Conservation (phyloP, 768 basidiomycete genomes). For the Crepidotus variabilis region DNA sequence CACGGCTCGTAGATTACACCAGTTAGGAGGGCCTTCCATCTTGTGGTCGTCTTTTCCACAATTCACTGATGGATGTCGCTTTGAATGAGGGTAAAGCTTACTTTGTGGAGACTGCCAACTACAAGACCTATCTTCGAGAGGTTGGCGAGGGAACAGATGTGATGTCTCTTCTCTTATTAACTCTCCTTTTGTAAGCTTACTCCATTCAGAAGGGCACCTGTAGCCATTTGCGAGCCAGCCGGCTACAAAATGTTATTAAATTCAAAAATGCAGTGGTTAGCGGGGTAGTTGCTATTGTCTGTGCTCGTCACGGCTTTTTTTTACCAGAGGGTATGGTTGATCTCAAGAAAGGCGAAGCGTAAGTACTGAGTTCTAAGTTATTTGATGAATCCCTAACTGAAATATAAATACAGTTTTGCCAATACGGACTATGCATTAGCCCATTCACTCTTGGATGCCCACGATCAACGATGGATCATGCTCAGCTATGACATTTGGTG, state of each 20-base stretch:
- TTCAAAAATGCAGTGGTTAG: slow-evolving; percentile 24
- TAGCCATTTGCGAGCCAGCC: slow-evolving; percentile 20
- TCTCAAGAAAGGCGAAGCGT: slow-evolving; percentile 24
- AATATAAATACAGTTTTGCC: slow-evolving; percentile 14
- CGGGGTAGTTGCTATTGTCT: slow-evolving; percentile 24
- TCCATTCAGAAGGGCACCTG: slow-evolving; percentile 18
- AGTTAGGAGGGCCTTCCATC: not conserved
- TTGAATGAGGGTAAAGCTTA: slow-evolving; percentile 21
- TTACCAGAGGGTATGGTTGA: slow-evolving; percentile 20
- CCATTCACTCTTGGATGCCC: slow-evolving; percentile 11
- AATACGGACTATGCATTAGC: slow-evolving; percentile 21
- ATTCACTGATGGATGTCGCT: slow-evolving; percentile 15
- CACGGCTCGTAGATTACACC: not conserved
- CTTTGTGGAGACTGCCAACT: slow-evolving; percentile 17
- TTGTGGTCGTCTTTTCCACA: not conserved
- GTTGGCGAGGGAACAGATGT: not conserved
- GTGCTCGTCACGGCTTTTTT: slow-evolving; percentile 25
- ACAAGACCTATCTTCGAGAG: slow-evolving; percentile 13
- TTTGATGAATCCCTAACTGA: too few relatives aligned
- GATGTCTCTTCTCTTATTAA: not conserved
- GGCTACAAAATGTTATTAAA: slow-evolving; percentile 23
- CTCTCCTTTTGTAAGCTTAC: not conserved
- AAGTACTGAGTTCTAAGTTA: slow-evolving; percentile 6
- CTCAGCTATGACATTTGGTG: slow-evolving; percentile 29
- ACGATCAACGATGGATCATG: slow-evolving; percentile 14